A percentile compares a stretch with the other conserved stretches of the same genome.
phyloP scores from a whole-genome alignment of 75 land plant species.

The Pinus tabuliformis region DNA sequence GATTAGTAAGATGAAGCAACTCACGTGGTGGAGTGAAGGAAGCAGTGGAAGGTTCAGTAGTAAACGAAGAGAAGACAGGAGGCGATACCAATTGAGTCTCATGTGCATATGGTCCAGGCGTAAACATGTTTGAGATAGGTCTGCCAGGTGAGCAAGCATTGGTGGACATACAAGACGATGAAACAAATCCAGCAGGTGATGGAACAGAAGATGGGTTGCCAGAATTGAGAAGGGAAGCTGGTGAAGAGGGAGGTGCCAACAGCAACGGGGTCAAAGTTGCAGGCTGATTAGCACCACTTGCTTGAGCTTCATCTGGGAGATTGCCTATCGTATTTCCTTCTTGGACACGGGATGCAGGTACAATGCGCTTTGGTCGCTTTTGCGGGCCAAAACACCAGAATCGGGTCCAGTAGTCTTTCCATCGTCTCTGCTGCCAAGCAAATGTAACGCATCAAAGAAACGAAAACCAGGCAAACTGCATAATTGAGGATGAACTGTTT shows the following conservation, averaged over 20 bases:
- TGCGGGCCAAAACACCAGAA: slow-evolving; percentile 22
- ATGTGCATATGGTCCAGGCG: slow-evolving; percentile 34
- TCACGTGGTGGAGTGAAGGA: slow-evolving; percentile 57
- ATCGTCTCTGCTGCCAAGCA: slow-evolving; percentile 11
- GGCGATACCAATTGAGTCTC: slow-evolving; percentile 42
- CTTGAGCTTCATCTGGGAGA: slow-evolving; percentile 9
- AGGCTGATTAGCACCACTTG: slow-evolving; percentile 1
- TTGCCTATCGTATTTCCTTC: slow-evolving; percentile 5
- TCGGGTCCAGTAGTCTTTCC: slow-evolving; percentile 22
- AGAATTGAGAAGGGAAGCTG: slow-evolving; percentile 31
- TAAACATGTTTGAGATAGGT: slow-evolving; percentile 17
- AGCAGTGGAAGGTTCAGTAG: slow-evolving; percentile 50
- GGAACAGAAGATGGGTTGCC: slow-evolving; percentile 24
- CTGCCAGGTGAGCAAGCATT: slow-evolving; percentile 14
- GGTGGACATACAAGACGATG: slow-evolving; percentile 7
- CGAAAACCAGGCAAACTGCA: background rate
- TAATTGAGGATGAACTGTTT: background rate
- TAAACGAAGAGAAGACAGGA: slow-evolving; percentile 31
- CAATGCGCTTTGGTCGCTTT: slow-evolving; percentile 18
- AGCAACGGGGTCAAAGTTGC: slow-evolving; percentile 7
- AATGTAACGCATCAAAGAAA: background rate
- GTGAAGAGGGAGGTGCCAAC: slow-evolving; percentile 47
- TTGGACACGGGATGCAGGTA: slow-evolving; percentile 9
- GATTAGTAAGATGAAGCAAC: slow-evolving; percentile 37
- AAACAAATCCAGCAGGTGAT: slow-evolving; percentile 12